A percentile compares a stretch with the other conserved stretches of the same genome.
phyloP scores from a whole-genome alignment of 371 early-diverging fungal genomes.

The Umbelopsis sp. region DNA sequence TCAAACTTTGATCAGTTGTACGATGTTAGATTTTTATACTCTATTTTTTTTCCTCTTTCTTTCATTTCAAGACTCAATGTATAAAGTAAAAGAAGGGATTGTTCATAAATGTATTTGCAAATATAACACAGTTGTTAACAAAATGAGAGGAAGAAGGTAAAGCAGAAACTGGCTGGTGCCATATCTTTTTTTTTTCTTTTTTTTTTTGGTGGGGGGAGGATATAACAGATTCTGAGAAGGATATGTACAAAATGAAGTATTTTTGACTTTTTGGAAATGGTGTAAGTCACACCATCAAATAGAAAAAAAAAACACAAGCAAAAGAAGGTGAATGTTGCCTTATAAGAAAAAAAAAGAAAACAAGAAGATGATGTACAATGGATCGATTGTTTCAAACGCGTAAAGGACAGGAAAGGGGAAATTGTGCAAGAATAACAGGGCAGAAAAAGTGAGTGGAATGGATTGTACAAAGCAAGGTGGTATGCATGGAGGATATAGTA shows the following conservation, averaged over 20 bases:
- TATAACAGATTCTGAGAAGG: background rate
- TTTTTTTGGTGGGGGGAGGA: background rate
- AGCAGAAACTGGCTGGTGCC: too few species aligned
- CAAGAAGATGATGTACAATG: background rate
- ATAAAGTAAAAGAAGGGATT: background rate
- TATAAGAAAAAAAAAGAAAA: background rate
- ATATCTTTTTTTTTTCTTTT: too few species aligned
- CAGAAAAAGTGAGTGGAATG: constrained; percentile 15
- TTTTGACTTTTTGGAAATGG: constrained; percentile 2
- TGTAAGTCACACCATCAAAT: background rate
- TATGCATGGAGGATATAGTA: constrained; percentile 1
- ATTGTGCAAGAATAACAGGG: background rate
- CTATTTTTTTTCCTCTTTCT: background rate
- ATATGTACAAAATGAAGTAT: background rate
- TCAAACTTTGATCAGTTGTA: constrained; percentile 24
- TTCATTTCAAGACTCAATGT: background rate
- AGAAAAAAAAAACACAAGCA: background rate
- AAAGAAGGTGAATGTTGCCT: too few species aligned
- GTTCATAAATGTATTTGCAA: background rate
- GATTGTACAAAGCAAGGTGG: constrained; percentile 14
- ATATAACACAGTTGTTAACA: too few species aligned
- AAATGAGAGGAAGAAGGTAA: too few species aligned
- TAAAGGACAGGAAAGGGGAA: background rate
- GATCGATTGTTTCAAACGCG: background rate
- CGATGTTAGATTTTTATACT: background rate